These are phyloP conservation scores for Linnemannia zychae DNA, from an alignment of 192 early-diverging fungal genomes.

Conservation along the genomic window DNA sequence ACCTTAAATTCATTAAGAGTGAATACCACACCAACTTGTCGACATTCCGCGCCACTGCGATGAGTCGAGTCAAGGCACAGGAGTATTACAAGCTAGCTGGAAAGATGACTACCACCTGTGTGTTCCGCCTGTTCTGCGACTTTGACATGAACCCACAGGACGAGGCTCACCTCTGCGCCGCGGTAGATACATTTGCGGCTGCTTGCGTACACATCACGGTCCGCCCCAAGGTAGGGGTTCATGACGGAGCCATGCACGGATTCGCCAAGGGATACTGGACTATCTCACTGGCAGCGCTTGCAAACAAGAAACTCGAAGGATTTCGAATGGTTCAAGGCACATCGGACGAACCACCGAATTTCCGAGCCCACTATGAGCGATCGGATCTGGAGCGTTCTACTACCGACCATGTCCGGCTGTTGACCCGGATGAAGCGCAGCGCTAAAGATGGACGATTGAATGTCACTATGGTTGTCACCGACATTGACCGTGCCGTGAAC, in stretches of 20 bases:
- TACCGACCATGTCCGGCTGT: background rate
- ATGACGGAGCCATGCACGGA: background rate
- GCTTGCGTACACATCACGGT: background rate
- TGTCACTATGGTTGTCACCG: background rate
- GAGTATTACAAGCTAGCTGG: background rate
- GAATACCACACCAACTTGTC: background rate
- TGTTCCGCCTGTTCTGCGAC: background rate
- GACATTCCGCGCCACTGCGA: background rate
- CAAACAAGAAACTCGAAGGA: background rate
- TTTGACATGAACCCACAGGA: conserved; percentile 5
- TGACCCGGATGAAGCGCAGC: background rate
- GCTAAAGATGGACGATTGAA: background rate
- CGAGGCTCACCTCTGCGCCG: background rate
- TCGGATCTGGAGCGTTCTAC: background rate
- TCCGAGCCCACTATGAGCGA: conserved; percentile 1
- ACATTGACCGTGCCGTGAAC: background rate
- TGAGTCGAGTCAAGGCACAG: background rate
- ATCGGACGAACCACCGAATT: background rate
- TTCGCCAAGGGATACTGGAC: conserved; percentile 5
- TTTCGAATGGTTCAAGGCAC: background rate
- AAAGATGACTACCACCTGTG: background rate
- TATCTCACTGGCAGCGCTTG: background rate
- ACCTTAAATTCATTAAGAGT: background rate
- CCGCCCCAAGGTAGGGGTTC: background rate
- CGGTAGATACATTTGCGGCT: background rate